Conservation (phyloP, 495 filamentous ascomycete genomes). For the Aspergillus homomorphus region DNA sequence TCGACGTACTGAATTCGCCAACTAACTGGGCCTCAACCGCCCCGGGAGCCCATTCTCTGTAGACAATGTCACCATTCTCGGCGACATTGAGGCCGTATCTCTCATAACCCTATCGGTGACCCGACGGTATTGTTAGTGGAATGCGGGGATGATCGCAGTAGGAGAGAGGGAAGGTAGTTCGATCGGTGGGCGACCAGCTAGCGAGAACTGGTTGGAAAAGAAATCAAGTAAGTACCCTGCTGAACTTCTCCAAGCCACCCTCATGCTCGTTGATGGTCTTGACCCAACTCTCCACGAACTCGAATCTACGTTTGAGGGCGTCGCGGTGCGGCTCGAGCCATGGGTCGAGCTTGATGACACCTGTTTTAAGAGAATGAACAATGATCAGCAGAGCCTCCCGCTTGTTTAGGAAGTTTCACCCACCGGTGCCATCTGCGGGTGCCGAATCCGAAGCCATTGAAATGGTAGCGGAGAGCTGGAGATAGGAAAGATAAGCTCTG, state of each 20-base stretch:
- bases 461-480: conserved; percentile 1
- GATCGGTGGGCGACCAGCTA: neutral
- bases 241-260: conserved; percentile 90
- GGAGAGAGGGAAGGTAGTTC: neutral
- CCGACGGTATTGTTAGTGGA: neutral
- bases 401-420: neutral
- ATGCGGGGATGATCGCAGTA: neutral
- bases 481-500: conserved; percentile 8
- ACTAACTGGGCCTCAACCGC: conserved; percentile 80
- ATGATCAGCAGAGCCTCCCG: neutral
- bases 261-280: conserved; percentile 76
- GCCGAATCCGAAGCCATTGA: conserved; percentile 15
- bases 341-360: conserved; percentile 83
- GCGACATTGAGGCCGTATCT: conserved; percentile 77
- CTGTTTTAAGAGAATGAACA: conserved; percentile 36
- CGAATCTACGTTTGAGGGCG: conserved; percentile 69
- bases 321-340: conserved; percentile 85
- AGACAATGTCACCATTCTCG: conserved; percentile 78
- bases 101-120: conserved; percentile 65
- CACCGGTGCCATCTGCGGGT: conserved; percentile 27
- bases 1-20: conserved; percentile 84
- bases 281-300: conserved; percentile 85
- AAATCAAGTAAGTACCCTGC: conserved; percentile 54
- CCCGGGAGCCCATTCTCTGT: conserved; percentile 96
- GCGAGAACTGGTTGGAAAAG: neutral